These are phyloP conservation scores for Iris macrosiphon DNA, from an alignment of 106 monocot species.

Conservation along the genomic window DNA sequence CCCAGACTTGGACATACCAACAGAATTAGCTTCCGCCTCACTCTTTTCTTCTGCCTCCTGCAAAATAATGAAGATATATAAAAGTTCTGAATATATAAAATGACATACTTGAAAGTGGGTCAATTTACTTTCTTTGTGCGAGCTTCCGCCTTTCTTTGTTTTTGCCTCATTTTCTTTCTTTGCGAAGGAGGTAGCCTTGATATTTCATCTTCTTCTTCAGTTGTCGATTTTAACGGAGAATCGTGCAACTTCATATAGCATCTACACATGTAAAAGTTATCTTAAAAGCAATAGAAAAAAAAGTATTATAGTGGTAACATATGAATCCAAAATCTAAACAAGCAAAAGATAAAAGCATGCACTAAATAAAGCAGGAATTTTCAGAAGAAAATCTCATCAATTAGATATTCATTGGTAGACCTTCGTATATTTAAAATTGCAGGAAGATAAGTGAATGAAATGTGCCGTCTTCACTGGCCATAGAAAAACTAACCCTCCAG, in stretches of 20 bases:
- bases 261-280: conserved; percentile 21
- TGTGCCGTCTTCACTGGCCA: no score
- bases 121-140: conserved; percentile 63
- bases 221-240: conserved; percentile 49
- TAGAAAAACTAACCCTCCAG: no score
- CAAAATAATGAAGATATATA: neutral
- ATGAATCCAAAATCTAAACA: no score
- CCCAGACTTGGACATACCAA: conserved; percentile 43
- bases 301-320: no score
- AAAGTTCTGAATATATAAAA: neutral
- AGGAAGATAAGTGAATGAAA: no score
- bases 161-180: conserved; percentile 78
- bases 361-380: no score
- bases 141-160: conserved; percentile 73
- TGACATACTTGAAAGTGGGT: neutral
- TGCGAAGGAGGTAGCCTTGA: conserved; percentile 59
- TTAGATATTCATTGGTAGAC: no score
- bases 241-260: conserved; percentile 76
- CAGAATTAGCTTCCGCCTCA: conserved; percentile 41
- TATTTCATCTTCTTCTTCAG: conserved; percentile 52
- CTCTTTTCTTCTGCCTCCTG: conserved; percentile 72
- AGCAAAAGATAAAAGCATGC: no score
- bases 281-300: neutral
- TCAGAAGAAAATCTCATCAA: no score
- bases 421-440: no score